Base-by-base conservation (phyloP, 179 eudicot species). In the Dionaea muscipula region DNA sequence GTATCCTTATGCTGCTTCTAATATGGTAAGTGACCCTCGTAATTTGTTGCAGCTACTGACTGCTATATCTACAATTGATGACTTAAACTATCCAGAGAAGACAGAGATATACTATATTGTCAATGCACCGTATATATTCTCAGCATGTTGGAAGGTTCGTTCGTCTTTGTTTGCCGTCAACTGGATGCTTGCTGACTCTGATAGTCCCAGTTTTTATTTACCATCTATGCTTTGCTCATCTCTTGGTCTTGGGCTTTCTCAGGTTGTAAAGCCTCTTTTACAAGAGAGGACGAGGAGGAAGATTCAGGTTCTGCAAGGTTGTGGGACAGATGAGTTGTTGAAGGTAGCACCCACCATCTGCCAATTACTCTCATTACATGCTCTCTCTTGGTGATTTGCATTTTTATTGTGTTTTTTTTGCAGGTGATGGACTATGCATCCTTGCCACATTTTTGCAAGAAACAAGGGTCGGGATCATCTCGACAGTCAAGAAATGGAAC, bases 121-220 rank as follows among this genome's bases (percentile, higher is more conserved):
- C 39, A 89, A 89, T 68, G 89, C 94, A 28, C 97, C 97, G 3
- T 89, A 81, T 52, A 76, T 89, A 65, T 89, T 89, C 72, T 86
- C 97, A 19, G 97, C 94, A 21, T 89, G 95, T 74, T 89, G 97
- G 97, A 89, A 83, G 97, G 97, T 89, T 70, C 48, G 81, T 36
- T 70, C 48, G 81, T 36, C 60, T 66, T 21, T 16, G 26, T 63
- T 23, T 43, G 20, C n/a, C 8, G 21, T 43, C 16, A 16, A 16
- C 8, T 0, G 20, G 4, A 17, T 16, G n/a, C 4, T 13, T 18
- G 7, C 47, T 2, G 20, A 16, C 1, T 43, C n/a, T 43, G 3
- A 17, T 6, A 16, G 1, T 19, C 21, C 47, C 1, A 17, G n/a
- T n/a, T n/a, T n/a, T n/a, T 16, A 18, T 43, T 2, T 16, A 13